phyloP scores from a whole-genome alignment of 176 grass and related monocot species.

The Coix lacrymajobi region DNA sequence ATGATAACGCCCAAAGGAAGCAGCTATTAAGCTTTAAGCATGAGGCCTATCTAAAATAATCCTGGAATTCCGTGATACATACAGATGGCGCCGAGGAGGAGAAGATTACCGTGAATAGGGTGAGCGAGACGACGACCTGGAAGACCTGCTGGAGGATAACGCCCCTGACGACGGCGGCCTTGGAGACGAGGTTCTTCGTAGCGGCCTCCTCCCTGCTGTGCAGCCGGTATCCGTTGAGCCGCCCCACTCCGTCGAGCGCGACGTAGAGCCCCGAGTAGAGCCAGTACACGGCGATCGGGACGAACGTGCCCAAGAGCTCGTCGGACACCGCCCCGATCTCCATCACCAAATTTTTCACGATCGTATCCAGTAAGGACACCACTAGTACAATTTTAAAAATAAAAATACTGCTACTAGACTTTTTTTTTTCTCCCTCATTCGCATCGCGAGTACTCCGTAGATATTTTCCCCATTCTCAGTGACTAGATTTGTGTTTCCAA shows the following conservation, averaged over 20 bases:
- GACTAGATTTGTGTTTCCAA: background rate
- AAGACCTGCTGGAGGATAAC: conserved; percentile 85
- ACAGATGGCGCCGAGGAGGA: background rate
- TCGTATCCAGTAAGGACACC: too few relatives aligned
- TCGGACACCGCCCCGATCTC: conserved; percentile 59
- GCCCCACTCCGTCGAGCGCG: conserved; percentile 42
- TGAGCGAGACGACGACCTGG: conserved; percentile 74
- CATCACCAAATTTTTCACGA: background rate
- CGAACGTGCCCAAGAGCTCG: conserved; percentile 83
- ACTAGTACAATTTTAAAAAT: too few relatives aligned
- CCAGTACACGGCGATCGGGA: conserved; percentile 87
- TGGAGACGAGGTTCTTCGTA: conserved; percentile 62
- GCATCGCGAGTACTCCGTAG: background rate
- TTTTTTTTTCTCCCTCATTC: background rate
- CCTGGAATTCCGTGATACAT: background rate
- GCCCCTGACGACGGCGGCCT: conserved; percentile 61
- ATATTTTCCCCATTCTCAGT: background rate
- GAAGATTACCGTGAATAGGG: conserved; percentile 60
- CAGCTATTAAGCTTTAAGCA: background rate
- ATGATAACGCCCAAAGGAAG: background rate
- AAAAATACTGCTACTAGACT: background rate
- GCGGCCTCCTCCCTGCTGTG: conserved; percentile 69
- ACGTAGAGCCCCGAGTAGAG: conserved; percentile 73
- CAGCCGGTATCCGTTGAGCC: conserved; percentile 52
- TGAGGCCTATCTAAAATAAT: background rate